Evolutionary conservation across 441 rosid species (phyloP).

Genomic region (Eruca vesicaria): DNA sequence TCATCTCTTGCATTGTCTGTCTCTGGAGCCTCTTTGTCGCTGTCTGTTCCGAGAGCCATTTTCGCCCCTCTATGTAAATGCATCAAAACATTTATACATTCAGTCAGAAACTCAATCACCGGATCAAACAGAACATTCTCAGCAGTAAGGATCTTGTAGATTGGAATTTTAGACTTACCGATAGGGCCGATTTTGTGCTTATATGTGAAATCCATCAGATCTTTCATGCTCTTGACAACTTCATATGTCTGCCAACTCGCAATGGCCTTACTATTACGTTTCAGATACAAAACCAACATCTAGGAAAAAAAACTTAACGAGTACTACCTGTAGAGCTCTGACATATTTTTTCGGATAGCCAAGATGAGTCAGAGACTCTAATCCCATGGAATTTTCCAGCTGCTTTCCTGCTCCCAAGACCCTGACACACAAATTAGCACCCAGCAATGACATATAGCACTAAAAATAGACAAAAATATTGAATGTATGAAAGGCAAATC

Average conservation of each 20-base stretch:
- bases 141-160: background rate
- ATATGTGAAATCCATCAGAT: slow-evolving; percentile 74
- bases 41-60: slow-evolving; percentile 62
- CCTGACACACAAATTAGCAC: slow-evolving; percentile 43
- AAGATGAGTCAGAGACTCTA: slow-evolving; percentile 73
- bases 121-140: background rate
- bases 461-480: too few relatives aligned
- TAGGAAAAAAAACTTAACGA: slow-evolving; percentile 11
- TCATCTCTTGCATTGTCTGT: too few relatives aligned
- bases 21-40: slow-evolving; percentile 47
- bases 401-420: slow-evolving; percentile 82
- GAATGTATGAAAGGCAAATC: too few relatives aligned
- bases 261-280: slow-evolving; percentile 14
- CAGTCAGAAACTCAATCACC: background rate
- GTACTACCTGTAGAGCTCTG: slow-evolving; percentile 87
- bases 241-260: slow-evolving; percentile 72
- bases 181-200: slow-evolving; percentile 81
- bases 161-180: slow-evolving; percentile 39
- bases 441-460: slow-evolving; percentile 19
- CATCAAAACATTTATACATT: background rate
- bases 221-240: slow-evolving; percentile 99
- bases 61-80: slow-evolving; percentile 69
- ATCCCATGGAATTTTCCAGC: slow-evolving; percentile 74
- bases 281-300: slow-evolving; percentile 10
- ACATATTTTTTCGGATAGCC: slow-evolving; percentile 95